phyloP scores from a whole-genome alignment of 805 yeast species.

The Candida maesae region DNA sequence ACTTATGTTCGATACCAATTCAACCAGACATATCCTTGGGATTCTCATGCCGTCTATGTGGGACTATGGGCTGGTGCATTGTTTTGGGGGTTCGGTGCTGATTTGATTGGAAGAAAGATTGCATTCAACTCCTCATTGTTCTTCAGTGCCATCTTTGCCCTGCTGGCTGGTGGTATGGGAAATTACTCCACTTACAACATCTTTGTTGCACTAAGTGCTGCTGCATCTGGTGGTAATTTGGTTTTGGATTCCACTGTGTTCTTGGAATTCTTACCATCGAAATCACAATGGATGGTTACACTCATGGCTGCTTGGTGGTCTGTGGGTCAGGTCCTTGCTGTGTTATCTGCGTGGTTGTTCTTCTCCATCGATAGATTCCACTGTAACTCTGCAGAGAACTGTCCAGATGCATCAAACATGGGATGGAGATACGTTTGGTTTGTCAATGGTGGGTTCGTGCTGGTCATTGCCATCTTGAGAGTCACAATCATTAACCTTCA shows the following conservation, averaged over 20 bases:
- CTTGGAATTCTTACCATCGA: slow-evolving; percentile 45
- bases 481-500: slow-evolving; percentile 38
- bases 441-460: slow-evolving; percentile 46
- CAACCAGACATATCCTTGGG: slow-evolving; percentile 37
- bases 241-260: slow-evolving; percentile 48
- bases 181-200: slow-evolving; percentile 45
- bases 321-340: slow-evolving; percentile 49
- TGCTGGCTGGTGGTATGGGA: slow-evolving; percentile 46
- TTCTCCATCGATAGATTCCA: slow-evolving; percentile 39
- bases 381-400: slow-evolving; percentile 40
- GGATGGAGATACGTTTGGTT: slow-evolving; percentile 59
- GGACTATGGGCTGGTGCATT: slow-evolving; percentile 47
- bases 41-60: slow-evolving; percentile 42
- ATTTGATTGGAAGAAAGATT: slow-evolving; percentile 45
- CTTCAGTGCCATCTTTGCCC: slow-evolving; percentile 41
- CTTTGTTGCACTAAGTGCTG: slow-evolving; percentile 40
- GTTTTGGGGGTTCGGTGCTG: slow-evolving; percentile 51
- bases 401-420: slow-evolving; percentile 40
- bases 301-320: slow-evolving; percentile 56
- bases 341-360: slow-evolving; percentile 47
- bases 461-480: slow-evolving; percentile 43
- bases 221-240: slow-evolving; percentile 50
- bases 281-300: slow-evolving; percentile 46
- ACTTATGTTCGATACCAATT: slow-evolving; percentile 44
- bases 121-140: slow-evolving; percentile 46